Base-by-base conservation (phyloP, 2,329 filamentous ascomycete genomes). In the Aspergillus carbonarius region DNA sequence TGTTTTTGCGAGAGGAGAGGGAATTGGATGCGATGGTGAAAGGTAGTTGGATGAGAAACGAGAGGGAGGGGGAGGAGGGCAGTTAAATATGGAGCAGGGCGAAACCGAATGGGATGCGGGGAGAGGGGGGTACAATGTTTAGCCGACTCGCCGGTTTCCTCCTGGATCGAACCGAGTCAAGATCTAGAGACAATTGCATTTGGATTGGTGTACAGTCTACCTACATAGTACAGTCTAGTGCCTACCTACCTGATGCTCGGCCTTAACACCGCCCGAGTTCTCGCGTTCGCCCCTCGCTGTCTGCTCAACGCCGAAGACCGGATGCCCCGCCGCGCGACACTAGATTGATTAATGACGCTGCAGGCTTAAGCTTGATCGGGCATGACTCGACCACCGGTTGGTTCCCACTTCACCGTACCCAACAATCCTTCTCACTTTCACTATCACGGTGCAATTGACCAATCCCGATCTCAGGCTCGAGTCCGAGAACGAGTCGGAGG, bases 31-130 rank as follows among this genome's bases (percentile, higher is more conserved):
- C 9, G 13, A 9, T 23, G 34, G n/a, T 30, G 27, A 30, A 5
- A 30, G 27, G 25, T 7, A 15, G 25, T 47, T 17, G 40, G n/a
- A 35, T 50, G 47, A 54, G 39, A 35, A 53, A 51, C 20, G 10
- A 56, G 1, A 18, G n/a, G 8, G 42, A 32, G 34, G 32, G 51
- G 9, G 17, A 37, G 8, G 48, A 25, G 17, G 18, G 17, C 48
- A 18, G 17, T 48, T 44, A 55, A 40, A 34, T 40, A 20, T 23
- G 37, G 25, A 52, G 42, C 35, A 40, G 27, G 25, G 47, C 32
- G 47, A 34, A 20, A 20, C 46, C 35, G 39, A 34, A 44, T 49
- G 12, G 50, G 58, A 61, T 47, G 52, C 37, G 40, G 27, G 23
- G 30, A 55, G 27, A 46, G 20, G 39, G 39, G 20, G 39, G 39